phyloP scores from a whole-genome alignment of 306 rosid genomes.

The Datisca glomerata region DNA sequence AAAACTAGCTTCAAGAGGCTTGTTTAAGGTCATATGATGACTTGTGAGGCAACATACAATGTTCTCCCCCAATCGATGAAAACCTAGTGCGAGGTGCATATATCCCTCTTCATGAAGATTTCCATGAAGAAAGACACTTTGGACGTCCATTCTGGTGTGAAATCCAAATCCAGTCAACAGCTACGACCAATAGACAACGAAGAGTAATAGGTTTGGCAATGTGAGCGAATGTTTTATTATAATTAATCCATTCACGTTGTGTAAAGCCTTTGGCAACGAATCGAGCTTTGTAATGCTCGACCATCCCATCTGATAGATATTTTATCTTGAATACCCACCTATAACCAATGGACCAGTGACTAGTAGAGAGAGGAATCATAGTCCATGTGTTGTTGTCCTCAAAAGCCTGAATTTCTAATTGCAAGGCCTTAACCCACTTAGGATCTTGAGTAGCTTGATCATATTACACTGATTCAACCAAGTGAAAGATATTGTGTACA shows the following conservation, averaged over 20 bases:
- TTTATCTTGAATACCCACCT: background rate
- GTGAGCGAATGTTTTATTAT: background rate
- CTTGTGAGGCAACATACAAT: background rate
- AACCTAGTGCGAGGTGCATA: background rate
- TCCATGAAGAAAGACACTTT: background rate
- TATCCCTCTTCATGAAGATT: background rate
- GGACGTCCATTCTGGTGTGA: background rate
- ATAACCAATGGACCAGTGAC: background rate
- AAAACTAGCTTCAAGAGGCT: background rate
- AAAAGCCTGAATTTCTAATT: no score
- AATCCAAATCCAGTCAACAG: background rate
- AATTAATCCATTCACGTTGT: background rate
- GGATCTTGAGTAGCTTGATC: background rate
- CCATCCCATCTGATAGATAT: background rate
- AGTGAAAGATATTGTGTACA: background rate
- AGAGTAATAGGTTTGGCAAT: no score
- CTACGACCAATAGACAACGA: background rate
- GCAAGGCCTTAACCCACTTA: background rate
- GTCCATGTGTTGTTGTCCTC: no score
- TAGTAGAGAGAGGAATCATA: no score
- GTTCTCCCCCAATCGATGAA: background rate
- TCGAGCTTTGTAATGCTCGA: background rate
- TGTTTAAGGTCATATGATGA: background rate
- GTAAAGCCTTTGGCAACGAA: background rate
- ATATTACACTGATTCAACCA: background rate